A percentile compares a stretch with the other conserved stretches of the same genome.
Evolutionary conservation across 495 filamentous ascomycete genomes (phyloP).

Genomic region (Zalerion maritima): DNA sequence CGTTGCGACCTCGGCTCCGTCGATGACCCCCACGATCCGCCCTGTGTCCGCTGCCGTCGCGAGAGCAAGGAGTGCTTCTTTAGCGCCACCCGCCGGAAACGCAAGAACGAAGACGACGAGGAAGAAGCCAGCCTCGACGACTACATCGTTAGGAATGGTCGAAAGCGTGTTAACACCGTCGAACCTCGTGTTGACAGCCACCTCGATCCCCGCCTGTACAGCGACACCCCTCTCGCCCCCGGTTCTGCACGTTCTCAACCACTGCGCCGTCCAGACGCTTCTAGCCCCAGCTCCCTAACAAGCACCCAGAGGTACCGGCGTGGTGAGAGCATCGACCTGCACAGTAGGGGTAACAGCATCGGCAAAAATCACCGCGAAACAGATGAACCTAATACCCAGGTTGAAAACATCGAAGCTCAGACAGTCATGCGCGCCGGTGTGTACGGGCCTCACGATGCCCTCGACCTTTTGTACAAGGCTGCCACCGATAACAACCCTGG

Average conservation of each 20-base stretch:
- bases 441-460: conserved; percentile 54
- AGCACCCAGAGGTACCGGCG: too few relatives aligned
- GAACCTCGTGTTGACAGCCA: conserved; percentile 20
- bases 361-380: too few relatives aligned
- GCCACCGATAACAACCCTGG: conserved; percentile 37
- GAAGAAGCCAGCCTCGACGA: conserved; percentile 36
- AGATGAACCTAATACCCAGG: conserved; percentile 26
- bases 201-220: conserved; percentile 27
- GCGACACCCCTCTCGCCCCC: conserved; percentile 43
- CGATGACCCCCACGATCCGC: conserved; percentile 85
- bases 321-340: conserved; percentile 13
- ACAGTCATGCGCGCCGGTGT: conserved; percentile 48
- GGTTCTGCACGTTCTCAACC: conserved; percentile 45
- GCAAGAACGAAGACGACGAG: conserved; percentile 58
- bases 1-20: conserved; percentile 90
- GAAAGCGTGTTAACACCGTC: conserved; percentile 31
- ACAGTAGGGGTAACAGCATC: conserved; percentile 12
- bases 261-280: conserved; percentile 32
- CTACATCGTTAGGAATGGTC: conserved; percentile 39
- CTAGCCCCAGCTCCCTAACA: too few relatives aligned
- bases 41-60: conserved; percentile 82
- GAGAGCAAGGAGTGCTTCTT: conserved; percentile 95
- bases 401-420: conserved; percentile 46
- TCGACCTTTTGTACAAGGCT: conserved; percentile 55
- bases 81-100: conserved; percentile 86